phyloP scores from a whole-genome alignment of 2,329 filamentous ascomycete genomes.

The Blastomyces silverae region DNA sequence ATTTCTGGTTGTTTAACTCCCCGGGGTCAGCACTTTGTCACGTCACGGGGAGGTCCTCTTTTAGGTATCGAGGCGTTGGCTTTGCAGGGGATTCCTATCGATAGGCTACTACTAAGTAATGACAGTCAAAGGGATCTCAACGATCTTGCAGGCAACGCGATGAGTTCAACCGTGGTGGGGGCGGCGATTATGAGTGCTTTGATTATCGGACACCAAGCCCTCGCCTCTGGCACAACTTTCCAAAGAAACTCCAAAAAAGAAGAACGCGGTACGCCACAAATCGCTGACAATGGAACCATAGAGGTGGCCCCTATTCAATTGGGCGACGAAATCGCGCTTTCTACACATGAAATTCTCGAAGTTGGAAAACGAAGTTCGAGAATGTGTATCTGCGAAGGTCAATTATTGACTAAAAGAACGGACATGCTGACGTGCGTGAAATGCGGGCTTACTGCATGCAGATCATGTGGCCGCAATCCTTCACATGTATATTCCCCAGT shows the following conservation, averaged over 20 bases:
- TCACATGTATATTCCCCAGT: conserved; percentile 40
- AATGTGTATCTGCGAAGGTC: conserved; percentile 55
- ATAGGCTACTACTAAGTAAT: conserved; percentile 56
- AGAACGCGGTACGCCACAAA: background rate
- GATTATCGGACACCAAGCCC: conserved; percentile 35
- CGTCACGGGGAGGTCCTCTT: conserved; percentile 54
- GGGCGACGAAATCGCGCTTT: conserved; percentile 12
- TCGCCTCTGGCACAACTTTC: conserved; percentile 23
- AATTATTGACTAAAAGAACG: conserved; percentile 33
- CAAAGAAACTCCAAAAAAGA: background rate
- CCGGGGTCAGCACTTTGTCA: conserved; percentile 54
- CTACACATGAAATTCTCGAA: conserved; percentile 22
- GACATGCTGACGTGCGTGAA: conserved; percentile 44
- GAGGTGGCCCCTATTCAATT: conserved; percentile 20
- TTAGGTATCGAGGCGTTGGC: conserved; percentile 56
- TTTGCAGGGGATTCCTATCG: conserved; percentile 62
- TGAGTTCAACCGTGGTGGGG: conserved; percentile 67
- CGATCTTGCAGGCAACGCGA: conserved; percentile 71
- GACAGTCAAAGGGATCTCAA: conserved; percentile 58
- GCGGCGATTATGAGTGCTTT: conserved; percentile 55
- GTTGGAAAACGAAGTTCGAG: conserved; percentile 35
- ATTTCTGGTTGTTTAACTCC: conserved; percentile 64
- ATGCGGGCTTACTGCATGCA: conserved; percentile 52
- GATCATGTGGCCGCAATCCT: conserved; percentile 50
- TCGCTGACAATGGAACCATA: conserved; percentile 19